Percentiles rank a stretch among this genome's conserved stretches.
Conservation (phyloP, 2,329 filamentous ascomycete species). For the Colletotrichum sublineola region DNA sequence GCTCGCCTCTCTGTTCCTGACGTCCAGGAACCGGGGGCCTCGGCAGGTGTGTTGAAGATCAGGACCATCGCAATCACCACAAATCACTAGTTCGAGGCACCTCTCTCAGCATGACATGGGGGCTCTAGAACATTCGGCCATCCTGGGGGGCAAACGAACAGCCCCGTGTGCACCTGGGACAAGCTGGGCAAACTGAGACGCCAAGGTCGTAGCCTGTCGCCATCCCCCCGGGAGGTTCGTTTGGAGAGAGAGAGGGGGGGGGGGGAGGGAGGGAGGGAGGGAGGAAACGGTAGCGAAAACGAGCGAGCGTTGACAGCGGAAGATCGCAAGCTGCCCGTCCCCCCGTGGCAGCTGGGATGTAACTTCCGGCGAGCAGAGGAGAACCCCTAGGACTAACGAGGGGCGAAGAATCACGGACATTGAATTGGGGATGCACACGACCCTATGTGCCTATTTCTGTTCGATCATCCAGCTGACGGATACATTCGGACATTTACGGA, state of each 20-base stretch:
- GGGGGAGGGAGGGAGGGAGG: background rate
- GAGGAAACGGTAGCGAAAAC: no score
- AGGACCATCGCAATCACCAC: background rate
- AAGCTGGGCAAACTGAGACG: background rate
- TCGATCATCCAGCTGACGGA: background rate
- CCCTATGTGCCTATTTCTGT: background rate
- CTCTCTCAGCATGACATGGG: background rate
- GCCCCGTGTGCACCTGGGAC: background rate
- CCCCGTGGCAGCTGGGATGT: background rate
- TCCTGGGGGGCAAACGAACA: background rate
- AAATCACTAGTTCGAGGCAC: background rate
- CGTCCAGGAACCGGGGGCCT: background rate
- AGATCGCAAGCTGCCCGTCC: background rate
- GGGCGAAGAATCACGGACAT: background rate
- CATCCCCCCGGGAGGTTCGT: background rate
- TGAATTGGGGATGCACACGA: background rate
- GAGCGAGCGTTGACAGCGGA: background rate
- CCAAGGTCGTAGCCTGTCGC: background rate
- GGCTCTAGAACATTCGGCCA: background rate
- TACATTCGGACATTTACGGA: constrained; percentile 7
- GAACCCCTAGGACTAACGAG: background rate
- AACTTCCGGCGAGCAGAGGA: background rate
- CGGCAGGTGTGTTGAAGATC: background rate
- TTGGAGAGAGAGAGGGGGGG: background rate
- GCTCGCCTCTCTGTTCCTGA: background rate